Conservation (phyloP, 169 alveolate species). For the Cryptosporidium bovis region DNA sequence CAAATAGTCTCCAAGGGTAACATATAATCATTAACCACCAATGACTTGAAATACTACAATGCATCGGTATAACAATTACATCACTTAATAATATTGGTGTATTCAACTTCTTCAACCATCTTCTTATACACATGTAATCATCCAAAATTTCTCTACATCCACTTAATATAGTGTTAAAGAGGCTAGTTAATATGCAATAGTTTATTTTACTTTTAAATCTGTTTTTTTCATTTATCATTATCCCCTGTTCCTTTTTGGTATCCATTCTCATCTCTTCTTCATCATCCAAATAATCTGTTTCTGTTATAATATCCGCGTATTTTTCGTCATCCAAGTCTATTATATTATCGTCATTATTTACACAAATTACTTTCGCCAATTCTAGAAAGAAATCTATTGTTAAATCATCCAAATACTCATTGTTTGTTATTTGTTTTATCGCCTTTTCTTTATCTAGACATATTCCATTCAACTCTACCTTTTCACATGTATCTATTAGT, state of each 20-base stretch:
- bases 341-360: neutral
- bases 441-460: constrained; percentile 17
- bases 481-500: no score
- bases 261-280: no score
- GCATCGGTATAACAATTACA: constrained; percentile 63
- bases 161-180: constrained; percentile 36
- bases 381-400: constrained; percentile 53
- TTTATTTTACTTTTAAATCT: neutral
- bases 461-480: constrained; percentile 12
- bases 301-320: no score
- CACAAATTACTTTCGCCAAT: constrained; percentile 31
- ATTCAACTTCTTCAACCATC: constrained; percentile 40
- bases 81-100: constrained; percentile 45
- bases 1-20: constrained; percentile 34
- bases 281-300: no score
- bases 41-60: constrained; percentile 26
- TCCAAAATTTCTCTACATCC: constrained; percentile 31
- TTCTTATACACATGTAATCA: constrained; percentile 44
- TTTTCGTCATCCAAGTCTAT: no score
- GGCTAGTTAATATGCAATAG: constrained; percentile 45
- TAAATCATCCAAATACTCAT: constrained; percentile 48
- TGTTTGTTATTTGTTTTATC: neutral
- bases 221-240: neutral
- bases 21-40: constrained; percentile 66
- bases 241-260: no score